Evolutionary conservation across 306 rosid species (phyloP).

Genomic region (Cucurbita ficifolia): DNA sequence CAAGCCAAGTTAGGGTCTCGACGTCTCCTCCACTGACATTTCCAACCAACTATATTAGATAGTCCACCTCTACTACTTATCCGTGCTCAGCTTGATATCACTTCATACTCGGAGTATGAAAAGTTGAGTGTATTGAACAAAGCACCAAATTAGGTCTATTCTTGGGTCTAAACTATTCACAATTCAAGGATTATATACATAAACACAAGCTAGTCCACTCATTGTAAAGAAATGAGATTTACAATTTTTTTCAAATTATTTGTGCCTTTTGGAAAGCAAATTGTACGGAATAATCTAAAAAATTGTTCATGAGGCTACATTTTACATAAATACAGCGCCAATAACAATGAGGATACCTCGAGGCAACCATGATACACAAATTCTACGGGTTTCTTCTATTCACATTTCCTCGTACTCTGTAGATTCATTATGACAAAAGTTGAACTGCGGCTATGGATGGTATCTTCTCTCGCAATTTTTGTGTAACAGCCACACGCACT

Average conservation of each 20-base stretch:
- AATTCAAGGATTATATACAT: background rate
- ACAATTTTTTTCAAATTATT: background rate
- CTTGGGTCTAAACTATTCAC: background rate
- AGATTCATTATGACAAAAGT: constrained; percentile 31
- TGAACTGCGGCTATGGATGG: constrained; percentile 80
- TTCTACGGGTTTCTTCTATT: background rate
- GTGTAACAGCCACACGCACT: constrained; percentile 93
- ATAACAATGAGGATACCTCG: background rate
- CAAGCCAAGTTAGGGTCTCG: too few relatives aligned
- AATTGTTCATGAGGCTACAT: background rate
- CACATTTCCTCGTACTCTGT: background rate
- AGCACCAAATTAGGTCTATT: background rate
- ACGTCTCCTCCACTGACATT: too few relatives aligned
- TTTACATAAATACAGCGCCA: background rate
- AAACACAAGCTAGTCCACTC: background rate
- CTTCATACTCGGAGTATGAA: too few relatives aligned
- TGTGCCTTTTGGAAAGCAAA: background rate
- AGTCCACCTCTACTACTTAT: too few relatives aligned
- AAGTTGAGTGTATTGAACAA: too few relatives aligned
- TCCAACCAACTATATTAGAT: too few relatives aligned
- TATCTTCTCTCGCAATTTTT: constrained; percentile 83
- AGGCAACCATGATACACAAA: background rate
- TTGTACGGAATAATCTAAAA: background rate
- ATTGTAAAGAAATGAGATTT: background rate
- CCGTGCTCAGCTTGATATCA: too few relatives aligned